These are phyloP conservation scores for Phytophthora pseudosyringae DNA, from an alignment of 352 stramenopile species.

Conservation along the genomic window DNA sequence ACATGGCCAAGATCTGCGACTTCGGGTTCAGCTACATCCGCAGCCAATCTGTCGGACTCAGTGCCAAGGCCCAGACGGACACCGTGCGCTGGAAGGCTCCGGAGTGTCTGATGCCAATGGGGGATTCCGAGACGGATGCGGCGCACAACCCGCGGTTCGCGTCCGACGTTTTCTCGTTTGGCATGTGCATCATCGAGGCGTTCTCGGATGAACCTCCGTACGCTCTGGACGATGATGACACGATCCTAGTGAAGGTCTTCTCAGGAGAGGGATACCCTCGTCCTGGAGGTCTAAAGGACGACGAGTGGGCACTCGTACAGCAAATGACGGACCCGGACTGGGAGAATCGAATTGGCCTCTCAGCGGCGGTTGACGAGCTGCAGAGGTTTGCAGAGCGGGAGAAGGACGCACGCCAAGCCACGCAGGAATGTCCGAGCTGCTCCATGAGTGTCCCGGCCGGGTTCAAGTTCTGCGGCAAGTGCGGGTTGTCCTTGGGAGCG, in stretches of 20 bases:
- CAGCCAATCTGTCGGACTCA: slow-evolving; percentile 36
- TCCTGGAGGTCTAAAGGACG: slow-evolving; percentile 20
- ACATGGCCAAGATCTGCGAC: slow-evolving; percentile 50
- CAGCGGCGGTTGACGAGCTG: slow-evolving; percentile 14
- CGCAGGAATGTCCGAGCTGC: no score
- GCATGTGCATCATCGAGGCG: slow-evolving; percentile 54
- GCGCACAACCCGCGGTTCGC: slow-evolving; percentile 33
- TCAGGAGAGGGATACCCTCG: slow-evolving; percentile 21
- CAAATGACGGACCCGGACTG: slow-evolving; percentile 17
- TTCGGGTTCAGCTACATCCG: slow-evolving; percentile 52
- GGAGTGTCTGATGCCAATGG: slow-evolving; percentile 42
- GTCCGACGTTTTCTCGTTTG: slow-evolving; percentile 51
- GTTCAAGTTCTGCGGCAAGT: no score
- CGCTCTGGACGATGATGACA: slow-evolving; percentile 35
- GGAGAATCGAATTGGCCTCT: slow-evolving; percentile 22
- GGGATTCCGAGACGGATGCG: neutral
- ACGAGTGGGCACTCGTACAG: slow-evolving; percentile 25
- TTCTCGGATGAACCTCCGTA: slow-evolving; percentile 45
- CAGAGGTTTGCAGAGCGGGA: slow-evolving; percentile 25
- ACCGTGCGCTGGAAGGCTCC: slow-evolving; percentile 49
- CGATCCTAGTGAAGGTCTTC: slow-evolving; percentile 33
- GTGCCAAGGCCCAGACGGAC: slow-evolving; percentile 41
- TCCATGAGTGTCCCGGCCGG: no score
- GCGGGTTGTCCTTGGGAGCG: no score
- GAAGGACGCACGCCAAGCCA: no score